Percentiles rank a stretch among this genome's conserved stretches.
phyloP scores from a whole-genome alignment of 441 rosid species.

The Jatropha multifida region DNA sequence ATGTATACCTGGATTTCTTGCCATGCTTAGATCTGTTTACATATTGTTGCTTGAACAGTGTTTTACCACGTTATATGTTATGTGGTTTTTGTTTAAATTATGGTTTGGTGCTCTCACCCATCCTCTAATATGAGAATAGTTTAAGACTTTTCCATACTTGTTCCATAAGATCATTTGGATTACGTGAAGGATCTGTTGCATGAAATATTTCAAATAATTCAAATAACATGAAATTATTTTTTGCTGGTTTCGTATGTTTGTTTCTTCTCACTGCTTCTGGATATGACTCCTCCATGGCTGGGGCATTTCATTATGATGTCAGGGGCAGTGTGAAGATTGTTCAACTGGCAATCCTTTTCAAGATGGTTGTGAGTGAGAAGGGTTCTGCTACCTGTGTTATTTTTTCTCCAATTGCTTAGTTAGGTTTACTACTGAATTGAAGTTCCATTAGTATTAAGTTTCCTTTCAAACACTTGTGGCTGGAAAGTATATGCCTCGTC shows the following conservation, averaged over 20 bases:
- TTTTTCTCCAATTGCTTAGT: background rate
- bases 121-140: background rate
- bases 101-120: background rate
- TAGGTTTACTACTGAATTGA: constrained; percentile 6
- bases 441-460: constrained; percentile 16
- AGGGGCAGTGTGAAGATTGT: constrained; percentile 10
- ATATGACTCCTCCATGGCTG: background rate
- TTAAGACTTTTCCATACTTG: background rate
- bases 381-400: background rate
- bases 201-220: background rate
- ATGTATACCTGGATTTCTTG: background rate
- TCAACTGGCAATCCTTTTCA: constrained; percentile 1
- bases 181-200: background rate
- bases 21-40: background rate
- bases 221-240: constrained; percentile 3
- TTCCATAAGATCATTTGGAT: background rate
- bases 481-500: constrained; percentile 20
- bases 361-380: background rate
- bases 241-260: background rate
- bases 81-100: background rate
- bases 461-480: constrained; percentile 17
- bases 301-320: background rate
- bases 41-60: background rate
- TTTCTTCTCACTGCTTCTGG: background rate
- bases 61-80: background rate